These are phyloP conservation scores for Ceratobasidium sp. DNA, from an alignment of 1,284 basidiomycete genomes.

Conservation along the genomic window DNA sequence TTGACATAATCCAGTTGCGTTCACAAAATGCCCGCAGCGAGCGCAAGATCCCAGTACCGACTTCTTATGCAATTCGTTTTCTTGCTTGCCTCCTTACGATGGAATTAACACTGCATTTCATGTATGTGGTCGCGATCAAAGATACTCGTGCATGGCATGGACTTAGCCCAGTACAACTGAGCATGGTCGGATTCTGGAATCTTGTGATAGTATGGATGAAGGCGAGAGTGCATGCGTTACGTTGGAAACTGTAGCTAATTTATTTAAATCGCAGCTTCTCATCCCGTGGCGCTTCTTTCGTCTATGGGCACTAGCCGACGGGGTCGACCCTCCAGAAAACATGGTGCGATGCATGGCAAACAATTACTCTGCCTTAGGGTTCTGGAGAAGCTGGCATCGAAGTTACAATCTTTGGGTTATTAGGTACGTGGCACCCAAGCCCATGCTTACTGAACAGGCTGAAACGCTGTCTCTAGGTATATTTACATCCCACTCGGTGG, in stretches of 20 bases:
- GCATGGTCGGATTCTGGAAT: slow-evolving; percentile 98
- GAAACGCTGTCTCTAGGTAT: slow-evolving; percentile 67
- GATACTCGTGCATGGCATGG: slow-evolving; percentile 81
- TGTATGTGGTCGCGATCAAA: slow-evolving; percentile 98
- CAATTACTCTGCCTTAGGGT: slow-evolving; percentile 93
- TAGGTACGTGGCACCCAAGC: slow-evolving; percentile 61
- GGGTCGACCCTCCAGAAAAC: slow-evolving; percentile 95
- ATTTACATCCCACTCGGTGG: slow-evolving; percentile 96
- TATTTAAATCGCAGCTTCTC: slow-evolving; percentile 69
- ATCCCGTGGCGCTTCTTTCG: slow-evolving; percentile 98
- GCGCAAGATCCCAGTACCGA: slow-evolving; percentile 51
- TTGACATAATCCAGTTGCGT: not conserved
- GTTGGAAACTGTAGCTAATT: slow-evolving; percentile 2
- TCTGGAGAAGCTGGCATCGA: slow-evolving; percentile 97
- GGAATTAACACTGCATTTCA: slow-evolving; percentile 92
- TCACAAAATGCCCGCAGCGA: slow-evolving; percentile 60
- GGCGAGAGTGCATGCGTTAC: slow-evolving; percentile 59
- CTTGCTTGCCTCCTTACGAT: slow-evolving; percentile 79
- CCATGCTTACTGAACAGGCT: slow-evolving; percentile 14
- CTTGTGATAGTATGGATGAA: slow-evolving; percentile 97
- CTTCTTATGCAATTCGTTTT: slow-evolving; percentile 79
- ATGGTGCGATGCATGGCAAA: slow-evolving; percentile 99
- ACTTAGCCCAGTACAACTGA: slow-evolving; percentile 81
- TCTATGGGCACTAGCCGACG: slow-evolving; percentile 90
- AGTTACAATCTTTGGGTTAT: slow-evolving; percentile 97